A percentile compares a stretch with the other conserved stretches of the same genome.
Conservation (phyloP, 148 eudicot genomes). For the Heliosperma pusillum region DNA sequence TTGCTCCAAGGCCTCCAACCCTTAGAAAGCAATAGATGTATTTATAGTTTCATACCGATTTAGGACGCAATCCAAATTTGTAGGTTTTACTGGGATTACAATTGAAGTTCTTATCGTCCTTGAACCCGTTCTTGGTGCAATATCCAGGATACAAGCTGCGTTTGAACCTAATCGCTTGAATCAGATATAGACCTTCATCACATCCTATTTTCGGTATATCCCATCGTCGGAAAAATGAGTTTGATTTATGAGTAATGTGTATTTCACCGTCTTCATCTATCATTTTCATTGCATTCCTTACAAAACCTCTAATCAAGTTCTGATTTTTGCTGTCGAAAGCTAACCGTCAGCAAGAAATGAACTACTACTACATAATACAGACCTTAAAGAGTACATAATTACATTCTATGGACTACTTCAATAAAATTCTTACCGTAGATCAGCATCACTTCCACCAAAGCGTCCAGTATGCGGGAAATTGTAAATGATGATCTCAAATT, state of each 20-base stretch:
- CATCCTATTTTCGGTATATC: conserved; percentile 17
- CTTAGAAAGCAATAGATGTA: neutral
- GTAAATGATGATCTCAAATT: conserved; percentile 21
- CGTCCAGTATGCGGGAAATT: conserved; percentile 27
- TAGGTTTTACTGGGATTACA: conserved; percentile 28
- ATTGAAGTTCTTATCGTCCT: conserved; percentile 21
- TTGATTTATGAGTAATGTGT: conserved; percentile 26
- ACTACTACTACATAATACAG: no score
- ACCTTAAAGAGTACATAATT: no score
- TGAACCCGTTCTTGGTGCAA: conserved; percentile 21
- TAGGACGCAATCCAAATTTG: conserved; percentile 12
- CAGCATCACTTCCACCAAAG: neutral
- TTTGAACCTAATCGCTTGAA: conserved; percentile 15
- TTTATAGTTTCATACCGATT: neutral
- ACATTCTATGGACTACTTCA: no score
- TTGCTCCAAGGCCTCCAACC: no score
- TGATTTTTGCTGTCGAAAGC: conserved; percentile 17
- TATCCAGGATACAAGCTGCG: conserved; percentile 19
- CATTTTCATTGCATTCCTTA: conserved; percentile 25
- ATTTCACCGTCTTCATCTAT: conserved; percentile 18
- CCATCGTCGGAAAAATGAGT: conserved; percentile 15
- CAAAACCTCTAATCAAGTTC: conserved; percentile 19
- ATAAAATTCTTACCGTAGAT: neutral
- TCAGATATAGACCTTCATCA: conserved; percentile 5
- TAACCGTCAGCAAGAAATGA: neutral